These are phyloP conservation scores for Spathaspora hagerdaliae DNA, from an alignment of 805 yeast species.

Conservation along the genomic window DNA sequence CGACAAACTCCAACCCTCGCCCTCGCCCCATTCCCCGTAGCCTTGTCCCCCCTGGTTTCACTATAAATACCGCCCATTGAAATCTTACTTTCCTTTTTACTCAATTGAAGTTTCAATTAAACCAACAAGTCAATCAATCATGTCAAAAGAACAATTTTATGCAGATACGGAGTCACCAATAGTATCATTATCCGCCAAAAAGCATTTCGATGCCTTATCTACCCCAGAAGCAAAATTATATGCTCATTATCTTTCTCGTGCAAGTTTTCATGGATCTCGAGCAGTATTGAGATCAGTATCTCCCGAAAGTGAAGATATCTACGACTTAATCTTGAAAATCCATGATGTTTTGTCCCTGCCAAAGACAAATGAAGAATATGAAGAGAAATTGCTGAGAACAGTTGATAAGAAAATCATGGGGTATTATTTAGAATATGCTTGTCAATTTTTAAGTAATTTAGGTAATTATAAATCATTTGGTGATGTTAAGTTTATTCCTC, in stretches of 20 bases:
- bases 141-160: conserved; percentile 13
- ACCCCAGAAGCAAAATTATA: conserved; percentile 54
- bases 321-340: conserved; percentile 60
- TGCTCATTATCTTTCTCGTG: conserved; percentile 81
- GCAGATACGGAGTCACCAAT: conserved; percentile 45
- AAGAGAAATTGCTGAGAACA: conserved; percentile 32
- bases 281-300: conserved; percentile 79
- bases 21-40: too few species aligned
- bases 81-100: too few species aligned
- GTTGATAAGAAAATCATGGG: conserved; percentile 30
- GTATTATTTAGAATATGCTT: conserved; percentile 65
- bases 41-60: too few species aligned
- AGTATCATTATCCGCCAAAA: conserved; percentile 53
- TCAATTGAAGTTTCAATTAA: too few species aligned
- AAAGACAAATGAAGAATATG: conserved; percentile 30
- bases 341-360: conserved; percentile 52
- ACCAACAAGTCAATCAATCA: not conserved
- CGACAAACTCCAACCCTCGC: too few species aligned
- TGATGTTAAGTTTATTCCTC: conserved; percentile 80
- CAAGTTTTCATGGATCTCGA: conserved; percentile 80
- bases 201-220: conserved; percentile 64
- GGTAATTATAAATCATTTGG: conserved; percentile 88
- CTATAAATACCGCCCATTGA: too few species aligned
- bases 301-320: conserved; percentile 73
- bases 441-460: conserved; percentile 69